Conservation (phyloP, 805 yeast species). For the Blastobotrys chiropterorum region DNA sequence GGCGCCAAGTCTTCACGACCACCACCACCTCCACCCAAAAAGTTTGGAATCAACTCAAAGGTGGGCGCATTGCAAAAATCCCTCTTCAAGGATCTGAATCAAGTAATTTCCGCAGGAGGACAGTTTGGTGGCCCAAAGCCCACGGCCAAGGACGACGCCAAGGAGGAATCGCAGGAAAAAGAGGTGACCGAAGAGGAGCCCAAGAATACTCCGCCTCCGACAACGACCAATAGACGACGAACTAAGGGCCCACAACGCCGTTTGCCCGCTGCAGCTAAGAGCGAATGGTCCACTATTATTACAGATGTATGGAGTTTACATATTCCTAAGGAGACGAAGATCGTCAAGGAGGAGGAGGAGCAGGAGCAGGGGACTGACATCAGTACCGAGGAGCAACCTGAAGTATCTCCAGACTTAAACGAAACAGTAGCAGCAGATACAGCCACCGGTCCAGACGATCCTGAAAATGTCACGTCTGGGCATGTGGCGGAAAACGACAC, state of each 20-base stretch:
- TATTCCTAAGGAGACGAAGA: background rate
- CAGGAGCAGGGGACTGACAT: background rate
- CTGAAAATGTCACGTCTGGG: too few species aligned
- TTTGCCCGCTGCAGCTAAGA: slow-evolving; percentile 23
- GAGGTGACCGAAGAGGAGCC: background rate
- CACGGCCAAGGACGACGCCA: slow-evolving; percentile 8
- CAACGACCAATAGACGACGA: slow-evolving; percentile 15
- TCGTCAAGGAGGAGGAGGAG: background rate
- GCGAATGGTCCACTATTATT: slow-evolving; percentile 1
- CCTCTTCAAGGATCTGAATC: slow-evolving; percentile 20
- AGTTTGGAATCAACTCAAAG: slow-evolving; percentile 16
- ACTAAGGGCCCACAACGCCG: slow-evolving; percentile 29
- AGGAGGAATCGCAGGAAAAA: slow-evolving; percentile 1
- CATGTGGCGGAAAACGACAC: background rate
- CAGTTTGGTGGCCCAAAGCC: slow-evolving; percentile 15
- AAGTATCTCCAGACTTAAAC: background rate
- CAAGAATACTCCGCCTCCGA: background rate
- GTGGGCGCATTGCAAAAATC: slow-evolving; percentile 22
- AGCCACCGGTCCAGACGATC: too few species aligned
- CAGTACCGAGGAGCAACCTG: background rate
- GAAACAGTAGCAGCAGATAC: too few species aligned
- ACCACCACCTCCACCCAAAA: slow-evolving; percentile 20
- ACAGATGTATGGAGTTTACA: slow-evolving; percentile 1
- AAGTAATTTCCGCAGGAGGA: slow-evolving; percentile 13
- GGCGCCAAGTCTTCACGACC: background rate